Base-by-base conservation (phyloP, 2,329 filamentous ascomycete genomes). In the Phaeosphaeria sp. region DNA sequence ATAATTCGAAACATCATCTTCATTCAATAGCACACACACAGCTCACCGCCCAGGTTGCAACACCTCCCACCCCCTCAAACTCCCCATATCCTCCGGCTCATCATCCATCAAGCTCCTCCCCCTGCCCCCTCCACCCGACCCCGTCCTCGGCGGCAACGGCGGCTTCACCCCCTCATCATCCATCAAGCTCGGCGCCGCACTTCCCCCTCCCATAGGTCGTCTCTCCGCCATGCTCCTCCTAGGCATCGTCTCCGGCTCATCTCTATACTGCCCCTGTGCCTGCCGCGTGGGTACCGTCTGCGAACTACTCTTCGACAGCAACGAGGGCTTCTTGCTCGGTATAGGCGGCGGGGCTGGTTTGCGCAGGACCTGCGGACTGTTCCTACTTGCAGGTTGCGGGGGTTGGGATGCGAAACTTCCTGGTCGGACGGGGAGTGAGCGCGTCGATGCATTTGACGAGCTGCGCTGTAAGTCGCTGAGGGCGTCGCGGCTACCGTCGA, bases 21-120 rank as follows among this genome's bases (percentile, higher is more conserved):
- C 22, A 15, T 47, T 17, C 22, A 25, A 8, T 8, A 9, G n/a
- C 15, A 6, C 8, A 42, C 9, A 5, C 18, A 15, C n/a, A 4
- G n/a, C 13, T 44, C 52, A 43, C 17, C 46, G 13, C 22, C 39
- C 46, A 3, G 53, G 53, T 27, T 43, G 36, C 51, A 79, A 59
- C 25, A 78, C 77, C 61, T 78, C 77, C 77, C 77, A 79, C 39
- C 73, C 74, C 58, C 55, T 71, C 67, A 78, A 65, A 33, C 61
- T 66, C 44, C 70, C 67, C 64, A 77, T 53, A 15, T 73, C 74
- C 27, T 74, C 74, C 5, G 61, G 62, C 49, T 71, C 73, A 33
- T 77, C 74, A 49, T 78, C 77, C 66, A 78, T 57, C 55, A 78
- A 51, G 56, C 58, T 73, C 53, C 60, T 71, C 53, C 65, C 70